Base-by-base conservation (phyloP, 2,329 filamentous ascomycete genomes). In the Calonectria henricotiae region DNA sequence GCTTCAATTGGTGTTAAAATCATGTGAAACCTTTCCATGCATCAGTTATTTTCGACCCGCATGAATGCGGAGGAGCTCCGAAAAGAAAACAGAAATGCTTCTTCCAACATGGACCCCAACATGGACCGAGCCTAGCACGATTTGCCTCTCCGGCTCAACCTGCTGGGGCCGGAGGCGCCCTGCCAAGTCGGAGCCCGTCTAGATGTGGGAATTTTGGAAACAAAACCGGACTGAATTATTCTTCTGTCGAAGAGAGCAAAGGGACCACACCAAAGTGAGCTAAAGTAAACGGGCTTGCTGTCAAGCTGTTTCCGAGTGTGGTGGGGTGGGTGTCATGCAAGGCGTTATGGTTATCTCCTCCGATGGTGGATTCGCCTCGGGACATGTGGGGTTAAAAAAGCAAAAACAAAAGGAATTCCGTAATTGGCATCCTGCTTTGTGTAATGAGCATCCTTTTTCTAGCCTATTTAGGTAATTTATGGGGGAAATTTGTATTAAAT, bases 21-120 rank as follows among this genome's bases (percentile, higher is more conserved):
- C 20, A 20, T 20, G 20, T 20, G 20, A 20, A 20, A 20, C 20
- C 27, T 30, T 30, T 30, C 27, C 7, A 7, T 5, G 27, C 7
- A 7, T 7, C 27, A 30, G 4, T 30, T 30, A 7, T 30, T 30
- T 30, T 30, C 27, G 27, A 7, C 27, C 27, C 4, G 27, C 27
- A 30, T 30, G 27, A 7, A 7, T 30, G 27, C 27, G 7, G 27
- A 30, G 27, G 27, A 30, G 27, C 20, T 30, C 27, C 1, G 15
- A 61, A 44, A 30, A 20, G 54, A 66, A 23, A 46, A n/a, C 46
- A 66, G 41, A 58, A 64, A 54, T 30, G 43, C 63, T 51, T 66
- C 51, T 66, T 51, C 15, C 17, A 32, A 12, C 11, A 30, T 61
- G 25, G 23, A 32, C 39, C 39, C 15, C 17, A 32, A 12, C 11